Evolutionary conservation across 2,329 filamentous ascomycete genomes (phyloP).

Genomic region (Curvularia lunata): DNA sequence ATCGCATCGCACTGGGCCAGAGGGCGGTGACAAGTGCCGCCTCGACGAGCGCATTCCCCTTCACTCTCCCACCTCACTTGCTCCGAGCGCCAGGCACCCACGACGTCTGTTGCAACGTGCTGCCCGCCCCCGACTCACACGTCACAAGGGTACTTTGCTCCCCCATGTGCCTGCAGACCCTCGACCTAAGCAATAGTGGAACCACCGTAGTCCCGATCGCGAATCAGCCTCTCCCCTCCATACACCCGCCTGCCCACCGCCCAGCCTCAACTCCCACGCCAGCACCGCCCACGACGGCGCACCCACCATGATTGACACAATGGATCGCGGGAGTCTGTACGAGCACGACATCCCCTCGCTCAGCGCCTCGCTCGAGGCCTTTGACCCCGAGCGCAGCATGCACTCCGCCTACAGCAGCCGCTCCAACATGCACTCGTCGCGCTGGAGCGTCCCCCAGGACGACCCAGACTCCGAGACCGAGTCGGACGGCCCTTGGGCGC

Average conservation of each 20-base stretch:
- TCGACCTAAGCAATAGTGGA: slow-evolving; percentile 26
- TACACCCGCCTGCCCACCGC: slow-evolving; percentile 12
- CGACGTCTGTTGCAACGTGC: slow-evolving; percentile 11
- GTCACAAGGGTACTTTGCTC: slow-evolving; percentile 40
- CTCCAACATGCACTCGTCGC: slow-evolving; percentile 66
- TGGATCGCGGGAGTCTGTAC: slow-evolving; percentile 45
- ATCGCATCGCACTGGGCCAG: slow-evolving; percentile 14
- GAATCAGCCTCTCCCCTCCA: slow-evolving; percentile 28
- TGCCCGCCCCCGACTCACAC: slow-evolving; percentile 33
- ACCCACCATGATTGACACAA: slow-evolving; percentile 36
- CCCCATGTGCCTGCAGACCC: slow-evolving; percentile 41
- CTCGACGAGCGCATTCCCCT: slow-evolving; percentile 8
- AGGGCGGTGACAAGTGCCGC: slow-evolving; percentile 9
- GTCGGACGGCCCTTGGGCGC: slow-evolving; percentile 64
- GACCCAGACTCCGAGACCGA: slow-evolving; percentile 54
- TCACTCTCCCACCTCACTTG: slow-evolving; percentile 1
- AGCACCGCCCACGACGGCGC: slow-evolving; percentile 8
- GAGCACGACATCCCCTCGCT: slow-evolving; percentile 49
- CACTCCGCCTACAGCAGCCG: slow-evolving; percentile 57
- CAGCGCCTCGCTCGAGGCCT: slow-evolving; percentile 48
- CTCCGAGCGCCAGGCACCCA: slow-evolving; percentile 34
- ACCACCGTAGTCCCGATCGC: slow-evolving; percentile 28
- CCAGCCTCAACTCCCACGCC: slow-evolving; percentile 10
- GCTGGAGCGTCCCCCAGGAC: slow-evolving; percentile 45
- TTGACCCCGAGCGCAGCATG: slow-evolving; percentile 47